A percentile compares a stretch with the other conserved stretches of the same genome.
Conservation (phyloP, 1,139 yeast species). For the Hansenula sp. region DNA sequence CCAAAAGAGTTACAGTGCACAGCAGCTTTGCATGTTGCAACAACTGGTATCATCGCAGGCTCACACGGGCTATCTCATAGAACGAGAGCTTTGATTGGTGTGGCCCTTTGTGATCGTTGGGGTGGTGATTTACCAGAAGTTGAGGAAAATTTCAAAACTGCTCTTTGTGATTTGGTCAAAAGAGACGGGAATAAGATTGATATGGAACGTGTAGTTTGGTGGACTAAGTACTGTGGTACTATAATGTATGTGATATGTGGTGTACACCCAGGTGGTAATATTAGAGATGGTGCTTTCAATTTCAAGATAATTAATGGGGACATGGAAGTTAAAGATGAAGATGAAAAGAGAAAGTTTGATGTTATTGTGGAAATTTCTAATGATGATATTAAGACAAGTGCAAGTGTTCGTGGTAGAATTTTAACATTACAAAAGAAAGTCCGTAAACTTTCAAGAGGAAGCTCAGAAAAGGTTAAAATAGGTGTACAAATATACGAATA, state of each 20-base stretch:
- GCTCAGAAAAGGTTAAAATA: slow-evolving; percentile 36
- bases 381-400: slow-evolving; percentile 50
- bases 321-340: slow-evolving; percentile 23
- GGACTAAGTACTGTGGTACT: slow-evolving; percentile 66
- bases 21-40: slow-evolving; percentile 62
- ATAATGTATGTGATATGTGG: slow-evolving; percentile 72
- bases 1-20: slow-evolving; percentile 71
- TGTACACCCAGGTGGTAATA: slow-evolving; percentile 71
- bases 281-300: slow-evolving; percentile 50
- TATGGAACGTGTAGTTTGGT: slow-evolving; percentile 45
- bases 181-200: slow-evolving; percentile 43
- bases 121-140: slow-evolving; percentile 65
- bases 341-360: slow-evolving; percentile 32
- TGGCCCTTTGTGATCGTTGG: slow-evolving; percentile 71
- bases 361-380: slow-evolving; percentile 44
- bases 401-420: slow-evolving; percentile 51
- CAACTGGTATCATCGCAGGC: slow-evolving; percentile 65
- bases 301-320: slow-evolving; percentile 30
- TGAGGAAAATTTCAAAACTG: slow-evolving; percentile 39
- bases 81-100: slow-evolving; percentile 60
- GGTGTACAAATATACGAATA: slow-evolving; percentile 32
- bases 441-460: slow-evolving; percentile 43
- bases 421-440: slow-evolving; percentile 47
- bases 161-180: slow-evolving; percentile 33
- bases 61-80: slow-evolving; percentile 67